Evolutionary conservation across 495 filamentous ascomycete genomes (phyloP), one percentile per base, ranked within the genome.

Genomic region (Hypoxylon trugodes): DNA sequence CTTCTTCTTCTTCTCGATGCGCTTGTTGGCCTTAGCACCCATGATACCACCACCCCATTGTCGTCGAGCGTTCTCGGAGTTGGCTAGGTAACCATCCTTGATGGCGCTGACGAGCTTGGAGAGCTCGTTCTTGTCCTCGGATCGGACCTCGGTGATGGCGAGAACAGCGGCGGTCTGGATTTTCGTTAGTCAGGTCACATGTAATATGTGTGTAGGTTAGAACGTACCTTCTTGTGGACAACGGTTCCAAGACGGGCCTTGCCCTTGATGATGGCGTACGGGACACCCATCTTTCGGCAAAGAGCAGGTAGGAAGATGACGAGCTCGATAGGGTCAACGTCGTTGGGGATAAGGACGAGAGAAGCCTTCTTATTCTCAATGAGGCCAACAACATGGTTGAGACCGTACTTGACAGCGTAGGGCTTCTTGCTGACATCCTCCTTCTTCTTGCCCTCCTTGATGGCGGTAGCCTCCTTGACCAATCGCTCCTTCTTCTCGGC

Each of bases 321-420:
- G 71, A 99, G 81, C 87, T 99, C 96, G 80, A 99, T 98, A 67
- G 96, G 96, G 86, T 99, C 96, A 73, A 99, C 96, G 77, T 99
- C 96, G 83, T 99, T 96, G 74, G 96, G 90, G 77, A 99, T 98
- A 69, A 99, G 85, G 75, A 99, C 96, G 67, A 99, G 84, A 53
- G 89, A 86, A 59, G 96, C 94, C 89, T 99, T 99, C 92, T 98
- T 99, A 86, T 97, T 98, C 89, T 99, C 96, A 76, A 99, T 93
- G 67, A 99, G 86, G 63, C 95, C 96, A 68, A 99, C 96, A 72
- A 99, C 95, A 85, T 99, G 96, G 87, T 99, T 99, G 70, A 99
- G 88, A 82, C 96, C 96, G 81, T 96, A 98, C 88, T 99, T 98
- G 86, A 94, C 95, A 72, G 90, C 83, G 81, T 97, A 98, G 71